A percentile compares a stretch with the other conserved stretches of the same genome.
Conservation (phyloP, 179 eudicot species). For the Silene noctiflora region DNA sequence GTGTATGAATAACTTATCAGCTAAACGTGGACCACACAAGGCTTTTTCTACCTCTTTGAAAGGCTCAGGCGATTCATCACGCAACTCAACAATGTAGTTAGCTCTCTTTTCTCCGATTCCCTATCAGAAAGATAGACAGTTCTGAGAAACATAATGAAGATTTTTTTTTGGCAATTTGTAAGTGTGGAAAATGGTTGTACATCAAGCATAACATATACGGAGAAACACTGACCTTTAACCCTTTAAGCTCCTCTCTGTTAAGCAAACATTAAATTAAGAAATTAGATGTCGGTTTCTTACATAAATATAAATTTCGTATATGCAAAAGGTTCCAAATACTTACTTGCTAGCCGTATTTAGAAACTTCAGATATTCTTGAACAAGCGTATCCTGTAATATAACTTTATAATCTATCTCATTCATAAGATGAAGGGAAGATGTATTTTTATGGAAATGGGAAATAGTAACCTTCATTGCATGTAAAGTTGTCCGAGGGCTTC, state of each 20-base stretch:
- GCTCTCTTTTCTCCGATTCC: slow-evolving; percentile 94
- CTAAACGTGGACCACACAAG: no score
- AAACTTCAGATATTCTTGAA: slow-evolving; percentile 55
- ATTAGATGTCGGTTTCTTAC: background rate
- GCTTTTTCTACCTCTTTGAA: slow-evolving; percentile 62
- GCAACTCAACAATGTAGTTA: slow-evolving; percentile 59
- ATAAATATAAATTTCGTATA: no score
- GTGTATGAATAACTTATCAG: background rate
- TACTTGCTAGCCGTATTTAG: slow-evolving; percentile 82
- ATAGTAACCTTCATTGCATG: slow-evolving; percentile 59
- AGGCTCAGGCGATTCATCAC: slow-evolving; percentile 79
- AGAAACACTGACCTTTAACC: slow-evolving; percentile 53
- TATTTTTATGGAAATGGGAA: background rate
- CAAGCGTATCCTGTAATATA: slow-evolving; percentile 56
- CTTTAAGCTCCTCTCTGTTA: slow-evolving; percentile 73
- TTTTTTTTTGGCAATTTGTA: background rate
- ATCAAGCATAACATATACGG: background rate
- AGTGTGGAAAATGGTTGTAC: background rate
- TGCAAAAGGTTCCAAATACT: slow-evolving; percentile 22
- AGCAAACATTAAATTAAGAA: background rate
- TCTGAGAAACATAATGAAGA: background rate
- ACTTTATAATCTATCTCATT: no score
- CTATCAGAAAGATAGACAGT: slow-evolving; percentile 28
- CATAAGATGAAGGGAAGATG: background rate
- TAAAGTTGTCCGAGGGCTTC: slow-evolving; percentile 43